Percentiles rank a stretch among this genome's conserved stretches.
Conservation (phyloP, 202 grass and related monocot genomes). For the Hordeum pubiflorum region DNA sequence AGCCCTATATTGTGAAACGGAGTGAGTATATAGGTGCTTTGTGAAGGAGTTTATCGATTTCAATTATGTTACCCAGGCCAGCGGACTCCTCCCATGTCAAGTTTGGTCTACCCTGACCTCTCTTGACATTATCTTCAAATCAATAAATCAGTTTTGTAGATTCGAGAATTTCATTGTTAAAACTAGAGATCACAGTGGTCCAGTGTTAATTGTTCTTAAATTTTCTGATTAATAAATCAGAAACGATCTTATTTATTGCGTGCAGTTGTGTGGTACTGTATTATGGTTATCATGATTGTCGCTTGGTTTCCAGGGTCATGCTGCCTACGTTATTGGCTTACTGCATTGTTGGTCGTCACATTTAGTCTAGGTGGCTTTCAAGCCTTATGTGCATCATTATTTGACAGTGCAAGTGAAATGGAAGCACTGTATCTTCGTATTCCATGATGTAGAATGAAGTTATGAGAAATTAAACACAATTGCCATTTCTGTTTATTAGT, state of each 20-base stretch:
- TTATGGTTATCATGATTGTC: slow-evolving; percentile 2
- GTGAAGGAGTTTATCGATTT: neutral
- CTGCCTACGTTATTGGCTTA: neutral
- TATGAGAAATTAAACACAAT: neutral
- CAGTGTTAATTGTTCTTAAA: neutral
- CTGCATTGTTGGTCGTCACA: neutral
- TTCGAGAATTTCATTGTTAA: neutral
- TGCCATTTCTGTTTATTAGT: neutral
- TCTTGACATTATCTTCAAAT: too few species aligned
- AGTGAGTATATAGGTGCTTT: neutral
- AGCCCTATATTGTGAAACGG: neutral
- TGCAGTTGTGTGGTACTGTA: neutral
- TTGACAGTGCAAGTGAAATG: slow-evolving; percentile 14
- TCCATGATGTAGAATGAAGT: neutral
- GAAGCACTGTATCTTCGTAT: neutral
- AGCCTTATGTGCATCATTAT: neutral
- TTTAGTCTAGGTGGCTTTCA: slow-evolving; percentile 10
- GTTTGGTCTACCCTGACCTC: too few species aligned
- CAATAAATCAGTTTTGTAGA: slow-evolving; percentile 1
- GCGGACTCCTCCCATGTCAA: neutral
- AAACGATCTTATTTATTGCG: neutral
- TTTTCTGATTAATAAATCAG: neutral
- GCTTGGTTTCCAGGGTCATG: neutral
- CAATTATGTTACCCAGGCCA: neutral
- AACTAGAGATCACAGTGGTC: neutral